Percentiles rank a stretch among this genome's conserved stretches.
Evolutionary conservation across 768 basidiomycete genomes (phyloP).

Genomic region (Pisolithus tinctorius): DNA sequence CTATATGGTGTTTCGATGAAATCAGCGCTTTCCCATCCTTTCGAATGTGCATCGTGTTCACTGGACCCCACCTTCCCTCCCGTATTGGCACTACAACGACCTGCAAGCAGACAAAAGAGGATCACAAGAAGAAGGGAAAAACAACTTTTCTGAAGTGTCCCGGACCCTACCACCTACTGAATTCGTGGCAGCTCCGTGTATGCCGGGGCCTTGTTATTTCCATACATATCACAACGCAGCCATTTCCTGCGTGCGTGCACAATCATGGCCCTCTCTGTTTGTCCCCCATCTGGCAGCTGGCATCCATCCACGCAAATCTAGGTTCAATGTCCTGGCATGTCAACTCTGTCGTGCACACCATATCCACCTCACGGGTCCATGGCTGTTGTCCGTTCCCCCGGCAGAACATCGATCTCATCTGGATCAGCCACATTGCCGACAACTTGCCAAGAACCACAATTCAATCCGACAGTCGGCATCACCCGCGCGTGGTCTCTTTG

Average conservation of each 20-base stretch:
- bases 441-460: not conserved
- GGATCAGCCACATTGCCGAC: not conserved
- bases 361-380: not conserved
- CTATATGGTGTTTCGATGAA: not conserved
- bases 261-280: not conserved
- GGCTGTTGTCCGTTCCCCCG: not conserved
- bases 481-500: not conserved
- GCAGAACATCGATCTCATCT: not conserved
- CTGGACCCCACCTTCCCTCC: not conserved
- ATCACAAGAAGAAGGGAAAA: not conserved
- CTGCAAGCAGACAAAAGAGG: not conserved
- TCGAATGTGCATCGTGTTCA: not conserved
- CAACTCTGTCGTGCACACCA: not conserved
- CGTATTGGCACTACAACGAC: not conserved
- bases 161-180: constrained; percentile 5
- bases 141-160: constrained; percentile 4
- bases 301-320: not conserved
- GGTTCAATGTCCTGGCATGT: not conserved
- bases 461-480: not conserved
- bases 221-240: constrained; percentile 1
- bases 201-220: constrained; percentile 12
- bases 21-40: not conserved
- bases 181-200: constrained; percentile 7
- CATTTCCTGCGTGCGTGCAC: not conserved
- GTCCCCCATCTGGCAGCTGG: not conserved